Conservation (phyloP, 108 stramenopile species). For the Fistulifera pelliculosa region DNA sequence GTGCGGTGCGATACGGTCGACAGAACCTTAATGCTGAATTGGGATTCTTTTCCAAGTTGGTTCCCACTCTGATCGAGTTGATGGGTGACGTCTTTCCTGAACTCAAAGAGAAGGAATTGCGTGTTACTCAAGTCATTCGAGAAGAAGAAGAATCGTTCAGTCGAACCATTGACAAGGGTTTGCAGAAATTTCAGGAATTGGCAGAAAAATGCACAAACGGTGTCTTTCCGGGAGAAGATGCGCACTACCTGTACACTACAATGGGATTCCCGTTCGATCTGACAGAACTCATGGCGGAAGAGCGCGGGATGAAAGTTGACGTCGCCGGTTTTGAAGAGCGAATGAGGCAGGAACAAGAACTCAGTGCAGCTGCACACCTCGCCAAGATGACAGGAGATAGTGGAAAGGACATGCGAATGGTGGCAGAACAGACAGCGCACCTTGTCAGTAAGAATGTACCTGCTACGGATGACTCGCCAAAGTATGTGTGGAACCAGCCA, state of each 20-base stretch:
- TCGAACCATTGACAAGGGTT: conserved; percentile 92
- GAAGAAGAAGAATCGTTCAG: conserved; percentile 96
- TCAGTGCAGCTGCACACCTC: conserved; percentile 58
- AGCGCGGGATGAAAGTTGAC: conserved; percentile 89
- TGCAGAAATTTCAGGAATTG: conserved; percentile 87
- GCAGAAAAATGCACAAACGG: conserved; percentile 45
- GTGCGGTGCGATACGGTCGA: conserved; percentile 95
- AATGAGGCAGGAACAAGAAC: conserved; percentile 85
- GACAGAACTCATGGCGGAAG: conserved; percentile 98
- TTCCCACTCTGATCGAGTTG: conserved; percentile 71
- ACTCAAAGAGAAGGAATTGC: conserved; percentile 68
- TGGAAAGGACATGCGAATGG: conserved; percentile 91
- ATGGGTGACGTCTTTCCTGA: conserved; percentile 95
- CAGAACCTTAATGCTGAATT: conserved; percentile 89
- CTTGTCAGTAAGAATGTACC: conserved; percentile 63
- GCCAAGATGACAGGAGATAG: conserved; percentile 80
- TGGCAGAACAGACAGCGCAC: conserved; percentile 94
- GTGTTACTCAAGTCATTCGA: conserved; percentile 69
- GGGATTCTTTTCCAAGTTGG: conserved; percentile 92
- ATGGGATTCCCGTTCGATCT: conserved; percentile 99
- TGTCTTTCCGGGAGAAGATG: conserved; percentile 87
- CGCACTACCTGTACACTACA: conserved; percentile 91
- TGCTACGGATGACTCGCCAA: conserved; percentile 77
- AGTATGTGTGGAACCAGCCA: conserved; percentile 85
- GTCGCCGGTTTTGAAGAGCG: conserved; percentile 80